Evolutionary conservation across 2,329 filamentous ascomycete genomes (phyloP).

Genomic region (Chaetomiaceae sp.): DNA sequence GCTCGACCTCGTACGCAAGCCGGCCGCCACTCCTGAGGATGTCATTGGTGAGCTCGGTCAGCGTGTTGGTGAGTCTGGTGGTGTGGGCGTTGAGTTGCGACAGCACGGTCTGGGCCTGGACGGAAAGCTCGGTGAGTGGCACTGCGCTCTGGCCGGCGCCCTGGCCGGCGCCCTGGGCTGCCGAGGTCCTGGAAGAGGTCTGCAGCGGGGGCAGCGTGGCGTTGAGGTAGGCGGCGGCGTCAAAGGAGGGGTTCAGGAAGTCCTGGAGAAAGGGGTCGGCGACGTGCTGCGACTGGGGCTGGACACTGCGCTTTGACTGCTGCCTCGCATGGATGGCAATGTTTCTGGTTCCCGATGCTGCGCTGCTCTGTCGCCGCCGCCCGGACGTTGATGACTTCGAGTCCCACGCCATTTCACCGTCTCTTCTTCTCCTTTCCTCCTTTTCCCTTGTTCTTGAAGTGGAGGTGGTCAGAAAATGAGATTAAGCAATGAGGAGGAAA

Average conservation of each 20-base stretch:
- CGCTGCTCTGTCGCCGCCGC: constrained; percentile 46
- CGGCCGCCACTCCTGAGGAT: constrained; percentile 85
- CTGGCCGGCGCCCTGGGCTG: constrained; percentile 25
- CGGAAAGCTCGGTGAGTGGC: constrained; percentile 69
- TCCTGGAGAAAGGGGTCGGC: constrained; percentile 67
- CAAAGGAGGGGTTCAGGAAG: constrained; percentile 73
- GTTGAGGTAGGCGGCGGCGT: constrained; percentile 83
- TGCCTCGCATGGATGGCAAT: constrained; percentile 41
- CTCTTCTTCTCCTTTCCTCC: no score
- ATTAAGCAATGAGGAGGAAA: no score
- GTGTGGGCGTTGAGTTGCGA: constrained; percentile 87
- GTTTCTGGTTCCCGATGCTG: constrained; percentile 32
- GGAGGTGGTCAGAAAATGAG: no score
- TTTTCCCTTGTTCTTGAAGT: no score
- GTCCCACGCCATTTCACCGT: constrained; percentile 36
- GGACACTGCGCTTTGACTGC: constrained; percentile 30
- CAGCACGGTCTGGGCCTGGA: constrained; percentile 76
- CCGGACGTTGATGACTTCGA: constrained; percentile 34
- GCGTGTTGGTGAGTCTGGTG: constrained; percentile 69
- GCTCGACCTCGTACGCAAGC: constrained; percentile 89
- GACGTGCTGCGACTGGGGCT: constrained; percentile 57
- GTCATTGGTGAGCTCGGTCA: constrained; percentile 90
- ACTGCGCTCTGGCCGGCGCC: constrained; percentile 38
- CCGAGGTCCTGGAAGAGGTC: constrained; percentile 29
- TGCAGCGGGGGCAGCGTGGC: constrained; percentile 65